Evolutionary conservation across 768 basidiomycete species (phyloP).

Genomic region (Dictyophora rubrovolvata): DNA sequence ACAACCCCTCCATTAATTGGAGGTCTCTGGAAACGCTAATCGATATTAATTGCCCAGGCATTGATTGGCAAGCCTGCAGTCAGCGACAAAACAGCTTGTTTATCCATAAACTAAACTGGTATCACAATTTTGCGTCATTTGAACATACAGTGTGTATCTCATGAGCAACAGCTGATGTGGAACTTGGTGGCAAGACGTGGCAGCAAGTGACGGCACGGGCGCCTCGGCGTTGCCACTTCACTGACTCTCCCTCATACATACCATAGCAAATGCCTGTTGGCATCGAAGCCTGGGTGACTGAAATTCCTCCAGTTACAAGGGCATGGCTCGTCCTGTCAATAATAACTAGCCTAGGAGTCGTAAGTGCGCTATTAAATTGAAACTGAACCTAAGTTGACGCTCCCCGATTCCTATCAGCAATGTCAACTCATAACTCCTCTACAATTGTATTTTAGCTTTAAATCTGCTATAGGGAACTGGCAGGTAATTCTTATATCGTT

Average conservation of each 20-base stretch:
- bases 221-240: background rate
- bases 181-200: too few species aligned
- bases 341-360: conserved; percentile 75
- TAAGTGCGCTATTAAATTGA: conserved; percentile 33
- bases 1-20: too few species aligned
- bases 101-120: too few species aligned
- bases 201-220: background rate
- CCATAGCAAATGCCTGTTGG: conserved; percentile 56
- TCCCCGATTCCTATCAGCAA: conserved; percentile 52
- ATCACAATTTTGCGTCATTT: too few species aligned
- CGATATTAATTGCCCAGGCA: too few species aligned
- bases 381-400: background rate
- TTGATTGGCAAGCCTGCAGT: too few species aligned
- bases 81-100: too few species aligned
- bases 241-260: background rate
- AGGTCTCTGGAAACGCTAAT: too few species aligned
- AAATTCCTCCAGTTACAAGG: conserved; percentile 87
- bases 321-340: conserved; percentile 77
- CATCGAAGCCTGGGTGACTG: conserved; percentile 82
- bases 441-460: conserved; percentile 88
- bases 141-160: too few species aligned
- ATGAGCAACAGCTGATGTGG: too few species aligned
- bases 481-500: conserved; percentile 39
- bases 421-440: conserved; percentile 82
- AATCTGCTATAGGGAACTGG: conserved; percentile 68